These are phyloP conservation scores for Pisolithus albus DNA, from an alignment of 768 basidiomycete species.

Conservation along the genomic window DNA sequence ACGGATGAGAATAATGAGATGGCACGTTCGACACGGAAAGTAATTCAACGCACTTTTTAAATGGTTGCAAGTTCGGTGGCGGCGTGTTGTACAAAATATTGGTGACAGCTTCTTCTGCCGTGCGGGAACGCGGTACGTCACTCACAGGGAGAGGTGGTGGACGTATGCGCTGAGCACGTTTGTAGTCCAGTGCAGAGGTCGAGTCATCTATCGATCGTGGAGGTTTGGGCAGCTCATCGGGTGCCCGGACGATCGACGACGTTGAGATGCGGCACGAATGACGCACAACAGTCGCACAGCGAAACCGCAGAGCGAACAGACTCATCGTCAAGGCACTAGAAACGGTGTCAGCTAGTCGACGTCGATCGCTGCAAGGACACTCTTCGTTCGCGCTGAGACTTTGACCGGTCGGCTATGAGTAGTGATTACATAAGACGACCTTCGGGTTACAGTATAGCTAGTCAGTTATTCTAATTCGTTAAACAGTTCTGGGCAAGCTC, in stretches of 20 bases:
- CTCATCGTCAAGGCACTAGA: background rate
- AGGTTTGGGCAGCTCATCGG: slow-evolving; percentile 52
- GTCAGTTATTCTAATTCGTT: background rate
- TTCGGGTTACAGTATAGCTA: too few relatives aligned
- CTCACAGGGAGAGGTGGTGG: slow-evolving; percentile 83
- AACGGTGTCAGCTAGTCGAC: background rate
- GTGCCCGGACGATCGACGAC: slow-evolving; percentile 9
- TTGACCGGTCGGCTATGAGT: background rate
- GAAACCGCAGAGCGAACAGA: slow-evolving; percentile 13
- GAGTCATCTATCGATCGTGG: slow-evolving; percentile 85
- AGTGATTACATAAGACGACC: slow-evolving; percentile 1
- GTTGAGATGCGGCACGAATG: slow-evolving; percentile 19
- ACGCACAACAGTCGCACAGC: slow-evolving; percentile 12
- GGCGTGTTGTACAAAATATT: slow-evolving; percentile 97
- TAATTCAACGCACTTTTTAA: slow-evolving; percentile 64
- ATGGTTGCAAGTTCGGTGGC: slow-evolving; percentile 84
- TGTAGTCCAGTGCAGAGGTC: slow-evolving; percentile 93
- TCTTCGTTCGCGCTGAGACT: too few relatives aligned
- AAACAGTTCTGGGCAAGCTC: slow-evolving; percentile 35
- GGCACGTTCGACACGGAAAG: background rate
- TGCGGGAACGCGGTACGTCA: slow-evolving; percentile 76
- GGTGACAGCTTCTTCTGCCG: slow-evolving; percentile 93
- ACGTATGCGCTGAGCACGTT: slow-evolving; percentile 56
- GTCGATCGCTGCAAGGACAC: background rate
- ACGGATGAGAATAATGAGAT: slow-evolving; percentile 2